Conservation (phyloP, 371 early-diverging fungal species). For the Saksenaea oblongispora region DNA sequence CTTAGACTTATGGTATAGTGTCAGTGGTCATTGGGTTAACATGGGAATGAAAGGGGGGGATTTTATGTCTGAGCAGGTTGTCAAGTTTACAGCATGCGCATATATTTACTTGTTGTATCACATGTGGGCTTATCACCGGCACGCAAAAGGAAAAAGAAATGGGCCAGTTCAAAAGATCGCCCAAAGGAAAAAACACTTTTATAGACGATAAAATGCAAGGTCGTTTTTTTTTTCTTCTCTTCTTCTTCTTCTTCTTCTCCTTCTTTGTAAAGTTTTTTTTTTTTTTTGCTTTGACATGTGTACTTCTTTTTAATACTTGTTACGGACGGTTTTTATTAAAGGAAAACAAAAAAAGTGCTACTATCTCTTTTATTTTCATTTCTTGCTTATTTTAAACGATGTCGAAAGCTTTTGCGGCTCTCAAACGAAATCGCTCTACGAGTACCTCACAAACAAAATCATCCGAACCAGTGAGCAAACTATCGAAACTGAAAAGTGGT, state of each 20-base stretch:
- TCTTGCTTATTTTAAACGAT: slow-evolving; percentile 8
- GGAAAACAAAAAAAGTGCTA: background rate
- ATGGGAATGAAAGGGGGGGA: no score
- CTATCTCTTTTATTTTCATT: background rate
- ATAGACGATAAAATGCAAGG: background rate
- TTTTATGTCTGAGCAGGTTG: background rate
- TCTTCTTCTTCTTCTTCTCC: background rate
- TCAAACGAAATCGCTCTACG: slow-evolving; percentile 27
- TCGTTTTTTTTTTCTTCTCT: background rate
- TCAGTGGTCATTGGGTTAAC: no score
- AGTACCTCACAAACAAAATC: slow-evolving; percentile 17
- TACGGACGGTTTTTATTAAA: background rate
- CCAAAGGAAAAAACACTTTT: slow-evolving; percentile 1
- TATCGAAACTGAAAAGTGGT: slow-evolving; percentile 27
- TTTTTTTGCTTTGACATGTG: background rate
- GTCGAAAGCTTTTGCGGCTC: slow-evolving; percentile 22
- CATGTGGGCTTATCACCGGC: background rate
- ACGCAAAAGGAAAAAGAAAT: background rate
- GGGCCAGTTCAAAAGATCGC: slow-evolving; percentile 2
- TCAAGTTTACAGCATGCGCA: background rate
- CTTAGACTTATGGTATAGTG: no score
- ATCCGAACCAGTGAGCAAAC: slow-evolving; percentile 18
- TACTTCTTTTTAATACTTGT: background rate
- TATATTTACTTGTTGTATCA: background rate
- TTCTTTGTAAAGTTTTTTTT: no score